Conservation (phyloP, 2,329 filamentous ascomycete genomes). For the Mycocentrospora acerina region DNA sequence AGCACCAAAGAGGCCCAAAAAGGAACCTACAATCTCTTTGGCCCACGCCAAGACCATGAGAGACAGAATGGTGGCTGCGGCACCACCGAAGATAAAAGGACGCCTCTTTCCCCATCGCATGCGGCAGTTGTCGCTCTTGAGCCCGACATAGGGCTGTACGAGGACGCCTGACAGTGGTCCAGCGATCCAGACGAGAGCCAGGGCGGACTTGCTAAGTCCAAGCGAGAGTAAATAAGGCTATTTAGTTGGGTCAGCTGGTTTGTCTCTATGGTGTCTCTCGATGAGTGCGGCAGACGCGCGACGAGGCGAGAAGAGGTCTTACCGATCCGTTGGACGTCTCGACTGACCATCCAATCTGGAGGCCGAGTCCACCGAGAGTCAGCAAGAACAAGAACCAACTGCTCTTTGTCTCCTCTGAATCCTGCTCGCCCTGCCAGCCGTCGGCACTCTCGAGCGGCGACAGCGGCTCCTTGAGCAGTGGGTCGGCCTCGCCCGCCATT, state of each 20-base stretch:
- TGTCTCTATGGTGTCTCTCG: not conserved
- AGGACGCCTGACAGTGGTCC: slow-evolving; percentile 56
- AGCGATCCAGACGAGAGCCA: slow-evolving; percentile 58
- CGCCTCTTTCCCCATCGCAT: slow-evolving; percentile 52
- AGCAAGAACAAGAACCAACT: slow-evolving; percentile 82
- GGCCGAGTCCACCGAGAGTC: slow-evolving; percentile 79
- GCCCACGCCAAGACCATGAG: slow-evolving; percentile 55
- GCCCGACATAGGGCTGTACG: slow-evolving; percentile 57
- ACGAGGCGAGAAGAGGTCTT: slow-evolving; percentile 27
- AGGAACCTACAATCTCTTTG: slow-evolving; percentile 59
- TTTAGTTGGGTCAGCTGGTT: not conserved
- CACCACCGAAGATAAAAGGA: slow-evolving; percentile 55
- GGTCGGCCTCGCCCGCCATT: slow-evolving; percentile 34
- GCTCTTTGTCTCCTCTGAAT: slow-evolving; percentile 70
- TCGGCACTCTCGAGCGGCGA: slow-evolving; percentile 39
- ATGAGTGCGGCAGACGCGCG: not conserved
- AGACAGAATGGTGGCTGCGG: slow-evolving; percentile 51
- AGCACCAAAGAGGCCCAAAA: slow-evolving; percentile 71
- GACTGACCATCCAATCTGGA: slow-evolving; percentile 95
- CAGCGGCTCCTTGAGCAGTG: slow-evolving; percentile 35
- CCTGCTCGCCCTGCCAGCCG: slow-evolving; percentile 46
- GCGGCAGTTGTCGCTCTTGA: slow-evolving; percentile 54
- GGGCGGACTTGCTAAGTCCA: slow-evolving; percentile 54
- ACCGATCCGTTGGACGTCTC: slow-evolving; percentile 89
- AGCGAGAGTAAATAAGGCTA: slow-evolving; percentile 56